Conservation (phyloP, 2,329 filamentous ascomycete genomes). For the Achaetomium macrosporum region DNA sequence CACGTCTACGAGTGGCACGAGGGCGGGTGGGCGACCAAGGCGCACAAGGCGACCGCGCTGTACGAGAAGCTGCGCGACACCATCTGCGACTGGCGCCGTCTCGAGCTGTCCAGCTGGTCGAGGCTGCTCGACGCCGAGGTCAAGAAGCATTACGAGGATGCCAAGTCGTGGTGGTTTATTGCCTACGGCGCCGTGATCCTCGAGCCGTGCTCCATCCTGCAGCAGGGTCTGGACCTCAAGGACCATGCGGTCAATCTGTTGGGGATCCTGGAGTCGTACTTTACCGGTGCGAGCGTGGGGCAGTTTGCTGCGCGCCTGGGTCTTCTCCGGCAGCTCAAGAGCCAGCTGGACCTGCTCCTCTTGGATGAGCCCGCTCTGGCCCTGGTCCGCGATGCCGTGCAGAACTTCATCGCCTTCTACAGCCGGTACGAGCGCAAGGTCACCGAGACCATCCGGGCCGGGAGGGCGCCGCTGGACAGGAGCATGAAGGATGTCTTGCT, state of each 20-base stretch:
- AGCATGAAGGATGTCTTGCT: slow-evolving; percentile 90
- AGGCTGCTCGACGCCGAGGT: slow-evolving; percentile 81
- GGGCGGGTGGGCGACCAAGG: slow-evolving; percentile 74
- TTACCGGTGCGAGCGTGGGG: slow-evolving; percentile 71
- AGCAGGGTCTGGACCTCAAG: slow-evolving; percentile 52
- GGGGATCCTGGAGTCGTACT: slow-evolving; percentile 72
- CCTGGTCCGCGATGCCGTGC: slow-evolving; percentile 57
- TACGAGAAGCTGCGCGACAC: slow-evolving; percentile 75
- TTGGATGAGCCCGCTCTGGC: slow-evolving; percentile 53
- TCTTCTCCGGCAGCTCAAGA: slow-evolving; percentile 59
- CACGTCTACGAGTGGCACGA: slow-evolving; percentile 91
- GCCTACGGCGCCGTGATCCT: slow-evolving; percentile 86
- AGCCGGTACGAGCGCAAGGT: slow-evolving; percentile 63
- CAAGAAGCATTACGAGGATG: slow-evolving; percentile 67
- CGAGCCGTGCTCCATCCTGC: slow-evolving; percentile 61
- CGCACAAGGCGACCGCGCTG: slow-evolving; percentile 62
- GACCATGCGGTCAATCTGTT: slow-evolving; percentile 64
- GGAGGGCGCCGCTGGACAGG: slow-evolving; percentile 75
- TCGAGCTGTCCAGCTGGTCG: slow-evolving; percentile 90
- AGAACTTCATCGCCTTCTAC: slow-evolving; percentile 74
- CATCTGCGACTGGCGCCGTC: slow-evolving; percentile 80
- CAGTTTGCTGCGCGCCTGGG: slow-evolving; percentile 70
- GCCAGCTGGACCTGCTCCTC: slow-evolving; percentile 58
- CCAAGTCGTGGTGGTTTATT: slow-evolving; percentile 92
- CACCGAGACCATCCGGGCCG: slow-evolving; percentile 57